A percentile compares a stretch with the other conserved stretches of the same genome.
Evolutionary conservation across 2,329 filamentous ascomycete genomes (phyloP).

Genomic region (Pseudocercospora ulei): DNA sequence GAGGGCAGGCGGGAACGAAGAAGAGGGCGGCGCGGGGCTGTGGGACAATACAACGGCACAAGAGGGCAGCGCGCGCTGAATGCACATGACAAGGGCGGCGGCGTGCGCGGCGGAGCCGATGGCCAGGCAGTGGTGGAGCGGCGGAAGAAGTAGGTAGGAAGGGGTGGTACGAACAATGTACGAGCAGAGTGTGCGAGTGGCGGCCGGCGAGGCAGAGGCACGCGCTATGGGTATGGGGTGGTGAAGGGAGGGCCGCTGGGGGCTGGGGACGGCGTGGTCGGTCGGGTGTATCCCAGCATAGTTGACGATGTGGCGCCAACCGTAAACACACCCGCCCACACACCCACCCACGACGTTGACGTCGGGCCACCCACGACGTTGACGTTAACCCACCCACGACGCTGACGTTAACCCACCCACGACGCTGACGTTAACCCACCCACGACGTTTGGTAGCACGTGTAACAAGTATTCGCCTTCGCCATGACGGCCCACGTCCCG

Average conservation of each 20-base stretch:
- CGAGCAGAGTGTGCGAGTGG: constrained; percentile 17
- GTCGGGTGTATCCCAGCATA: too few species aligned
- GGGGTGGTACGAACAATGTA: constrained; percentile 28
- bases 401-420: too few species aligned
- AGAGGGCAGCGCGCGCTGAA: constrained; percentile 9
- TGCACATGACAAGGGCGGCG: constrained; percentile 6
- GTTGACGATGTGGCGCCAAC: too few species aligned
- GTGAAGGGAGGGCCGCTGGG: constrained; percentile 7
- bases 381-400: too few species aligned
- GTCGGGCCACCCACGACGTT: too few species aligned
- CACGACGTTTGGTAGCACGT: too few species aligned
- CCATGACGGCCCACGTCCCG: constrained; percentile 73
- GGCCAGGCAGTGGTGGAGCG: constrained; percentile 15
- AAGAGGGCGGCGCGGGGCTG: constrained; percentile 27
- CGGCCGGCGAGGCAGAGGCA: constrained; percentile 4
- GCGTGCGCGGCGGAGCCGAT: constrained; percentile 15
- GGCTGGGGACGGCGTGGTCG: constrained; percentile 3
- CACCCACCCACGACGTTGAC: too few species aligned
- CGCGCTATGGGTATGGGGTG: constrained; percentile 3
- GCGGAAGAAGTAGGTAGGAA: constrained; percentile 17
- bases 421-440: too few species aligned
- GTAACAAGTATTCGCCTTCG: constrained; percentile 28
- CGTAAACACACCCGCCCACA: too few species aligned
- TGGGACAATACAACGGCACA: constrained; percentile 16
- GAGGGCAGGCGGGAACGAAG: constrained; percentile 26